These are phyloP conservation scores for Calonectria hongkongensis DNA, from an alignment of 2,329 filamentous ascomycete genomes.

Conservation along the genomic window DNA sequence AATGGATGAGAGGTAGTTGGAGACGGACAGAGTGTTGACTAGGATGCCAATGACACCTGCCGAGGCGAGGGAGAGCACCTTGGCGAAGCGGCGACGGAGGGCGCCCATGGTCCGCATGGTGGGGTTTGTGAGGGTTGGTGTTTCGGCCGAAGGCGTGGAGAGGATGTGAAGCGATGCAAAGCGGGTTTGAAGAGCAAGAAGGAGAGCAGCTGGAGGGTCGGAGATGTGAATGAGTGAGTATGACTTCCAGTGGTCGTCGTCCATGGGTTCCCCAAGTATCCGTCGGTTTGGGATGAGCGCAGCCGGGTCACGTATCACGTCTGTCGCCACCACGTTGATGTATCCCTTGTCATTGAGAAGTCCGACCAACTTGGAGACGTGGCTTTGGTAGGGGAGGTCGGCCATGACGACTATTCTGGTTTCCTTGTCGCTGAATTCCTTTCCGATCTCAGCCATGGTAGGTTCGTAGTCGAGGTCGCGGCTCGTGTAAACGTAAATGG, in stretches of 20 bases:
- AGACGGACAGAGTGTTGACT: slow-evolving; percentile 94
- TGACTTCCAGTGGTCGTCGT: slow-evolving; percentile 71
- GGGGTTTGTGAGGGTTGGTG: slow-evolving; percentile 68
- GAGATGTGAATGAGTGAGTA: slow-evolving; percentile 91
- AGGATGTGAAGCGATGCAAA: slow-evolving; percentile 87
- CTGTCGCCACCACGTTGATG: slow-evolving; percentile 79
- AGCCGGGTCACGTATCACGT: slow-evolving; percentile 85
- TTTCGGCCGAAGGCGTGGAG: slow-evolving; percentile 75
- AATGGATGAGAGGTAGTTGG: slow-evolving; percentile 90
- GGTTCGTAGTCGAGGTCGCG: slow-evolving; percentile 79
- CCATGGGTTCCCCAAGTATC: slow-evolving; percentile 67
- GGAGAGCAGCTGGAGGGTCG: slow-evolving; percentile 85
- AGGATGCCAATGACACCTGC: slow-evolving; percentile 93
- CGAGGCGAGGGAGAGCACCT: slow-evolving; percentile 86
- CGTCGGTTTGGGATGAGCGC: slow-evolving; percentile 90
- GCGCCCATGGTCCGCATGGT: slow-evolving; percentile 69
- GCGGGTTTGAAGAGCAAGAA: slow-evolving; percentile 90
- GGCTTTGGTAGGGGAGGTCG: slow-evolving; percentile 89
- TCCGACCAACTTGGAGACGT: slow-evolving; percentile 76
- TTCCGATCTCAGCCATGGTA: slow-evolving; percentile 76
- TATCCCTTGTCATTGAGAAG: slow-evolving; percentile 80
- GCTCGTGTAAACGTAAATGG: slow-evolving; percentile 92
- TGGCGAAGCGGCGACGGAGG: slow-evolving; percentile 90
- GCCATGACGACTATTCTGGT: slow-evolving; percentile 87
- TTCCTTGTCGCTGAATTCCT: slow-evolving; percentile 79